Base-by-base conservation (phyloP, 192 early-diverging fungal genomes). In the Mortierella antarctica region DNA sequence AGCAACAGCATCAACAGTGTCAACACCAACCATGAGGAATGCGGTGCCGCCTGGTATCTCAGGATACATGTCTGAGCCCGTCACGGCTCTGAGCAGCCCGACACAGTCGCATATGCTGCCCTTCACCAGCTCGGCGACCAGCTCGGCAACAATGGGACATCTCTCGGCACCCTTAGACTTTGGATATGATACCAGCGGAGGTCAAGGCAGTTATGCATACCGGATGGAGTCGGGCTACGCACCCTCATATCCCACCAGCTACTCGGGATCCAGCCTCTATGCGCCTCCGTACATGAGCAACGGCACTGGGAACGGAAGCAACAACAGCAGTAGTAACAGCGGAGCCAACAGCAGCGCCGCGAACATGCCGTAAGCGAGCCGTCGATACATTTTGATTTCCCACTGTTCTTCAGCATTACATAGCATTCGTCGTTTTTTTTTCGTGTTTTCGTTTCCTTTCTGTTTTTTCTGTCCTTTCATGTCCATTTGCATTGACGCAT, bases 31-130 rank as follows among this genome's bases (percentile, higher is more conserved):
- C 5, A 48, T 79, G 63, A 63, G 76, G 13, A 65, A 66, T 41
- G 76, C 76, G 14, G 64, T 79, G n/a, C 67, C 74, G 2, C 17
- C 67, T 44, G 67, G 56, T 46, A 23, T 78, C 0, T 51, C 64
- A 57, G 77, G 77, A 58, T 80, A 71, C 56, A 65, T 71, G 45
- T 79, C 76, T 13, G 68, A 70, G 46, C 76, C 76, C 31, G 76
- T 70, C 9, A 71, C 76, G 20, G 69, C 76, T 3, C 68, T 79
- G 42, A 70, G 18, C 39, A 79, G 76, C 47, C 77, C 77, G 8
- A 80, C 77, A 5, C 77, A 80, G 40, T 62, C 70, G 7, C 77
- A 80, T n/a, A 51, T 66, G 53, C 14, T 72, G 21, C 77, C 77
- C 11, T 67, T 80, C 40, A 64, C 77, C 15, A 71, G 49, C 53